Conservation (phyloP, 2,329 filamentous ascomycete species). For the Calonectria pauciramosa region DNA sequence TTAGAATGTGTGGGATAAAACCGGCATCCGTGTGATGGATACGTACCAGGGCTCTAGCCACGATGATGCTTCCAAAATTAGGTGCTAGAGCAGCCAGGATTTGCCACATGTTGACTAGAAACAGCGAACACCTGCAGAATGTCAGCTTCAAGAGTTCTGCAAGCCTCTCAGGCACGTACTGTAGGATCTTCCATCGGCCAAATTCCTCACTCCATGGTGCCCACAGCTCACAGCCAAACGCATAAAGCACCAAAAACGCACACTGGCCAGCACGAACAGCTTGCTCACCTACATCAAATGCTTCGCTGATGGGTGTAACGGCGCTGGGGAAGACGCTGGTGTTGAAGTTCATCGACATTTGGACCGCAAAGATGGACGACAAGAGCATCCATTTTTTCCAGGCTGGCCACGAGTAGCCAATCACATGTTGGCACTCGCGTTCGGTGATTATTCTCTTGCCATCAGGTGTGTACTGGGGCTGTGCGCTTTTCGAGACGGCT, state of each 20-base stretch:
- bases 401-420: neutral
- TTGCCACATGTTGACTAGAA: neutral
- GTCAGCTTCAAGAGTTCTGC: neutral
- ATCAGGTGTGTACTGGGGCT: neutral
- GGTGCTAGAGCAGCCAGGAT: neutral
- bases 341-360: slow-evolving; percentile 84
- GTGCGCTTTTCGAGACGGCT: neutral
- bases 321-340: slow-evolving; percentile 79
- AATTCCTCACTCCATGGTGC: slow-evolving; percentile 1
- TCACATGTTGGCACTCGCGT: neutral
- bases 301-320: slow-evolving; percentile 66
- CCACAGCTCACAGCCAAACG: neutral
- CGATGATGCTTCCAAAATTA: neutral
- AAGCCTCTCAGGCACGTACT: neutral
- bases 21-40: too few species aligned
- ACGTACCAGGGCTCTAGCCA: neutral
- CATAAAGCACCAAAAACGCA: neutral
- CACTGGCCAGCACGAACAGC: neutral
- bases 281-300: neutral
- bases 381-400: slow-evolving; percentile 78
- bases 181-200: neutral
- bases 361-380: slow-evolving; percentile 77
- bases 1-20: neutral
- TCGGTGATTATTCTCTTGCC: neutral
- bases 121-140: neutral